Evolutionary conservation across 768 basidiomycete genomes (phyloP).

Genomic region (Rhodotorula sphaerocarpa): DNA sequence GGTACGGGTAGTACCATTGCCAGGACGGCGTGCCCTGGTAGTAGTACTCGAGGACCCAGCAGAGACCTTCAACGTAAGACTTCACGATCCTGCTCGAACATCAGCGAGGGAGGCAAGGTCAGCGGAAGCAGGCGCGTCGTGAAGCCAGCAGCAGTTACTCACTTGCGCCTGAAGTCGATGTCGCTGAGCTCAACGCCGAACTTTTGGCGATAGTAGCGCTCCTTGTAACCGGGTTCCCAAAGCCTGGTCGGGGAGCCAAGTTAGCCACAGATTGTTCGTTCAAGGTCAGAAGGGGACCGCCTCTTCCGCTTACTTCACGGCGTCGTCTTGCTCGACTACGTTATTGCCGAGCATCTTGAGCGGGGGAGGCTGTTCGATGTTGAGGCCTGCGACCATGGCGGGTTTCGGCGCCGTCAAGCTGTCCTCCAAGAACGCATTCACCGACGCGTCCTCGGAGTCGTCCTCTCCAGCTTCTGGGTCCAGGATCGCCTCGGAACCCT

Average conservation of each 20-base stretch:
- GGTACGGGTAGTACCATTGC: conserved; percentile 97
- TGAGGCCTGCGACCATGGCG: conserved; percentile 43
- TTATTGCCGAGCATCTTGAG: conserved; percentile 75
- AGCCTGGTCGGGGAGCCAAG: conserved; percentile 51
- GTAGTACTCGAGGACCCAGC: conserved; percentile 95
- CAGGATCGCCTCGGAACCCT: conserved; percentile 19
- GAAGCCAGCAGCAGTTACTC: conserved; percentile 39
- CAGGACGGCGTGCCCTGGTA: conserved; percentile 76
- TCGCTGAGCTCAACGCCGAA: conserved; percentile 71
- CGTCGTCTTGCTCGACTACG: conserved; percentile 87
- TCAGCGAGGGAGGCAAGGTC: neutral
- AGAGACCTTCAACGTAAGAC: conserved; percentile 83
- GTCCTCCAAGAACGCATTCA: conserved; percentile 27
- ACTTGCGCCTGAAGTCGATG: conserved; percentile 64
- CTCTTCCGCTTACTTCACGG: conserved; percentile 61
- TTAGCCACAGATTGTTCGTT: neutral
- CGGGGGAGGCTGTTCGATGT: conserved; percentile 45
- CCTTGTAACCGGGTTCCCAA: conserved; percentile 92
- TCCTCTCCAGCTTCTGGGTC: conserved; percentile 34
- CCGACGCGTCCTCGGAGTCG: conserved; percentile 39
- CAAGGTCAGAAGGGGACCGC: neutral
- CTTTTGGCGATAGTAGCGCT: conserved; percentile 89
- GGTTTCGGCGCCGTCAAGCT: conserved; percentile 47
- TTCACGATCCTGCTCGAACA: conserved; percentile 60
- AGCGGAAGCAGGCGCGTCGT: neutral